Evolutionary conservation across 176 grass and related monocot species (phyloP), one percentile per base, ranked within the genome.

Genomic region (Luzula sylvatica): DNA sequence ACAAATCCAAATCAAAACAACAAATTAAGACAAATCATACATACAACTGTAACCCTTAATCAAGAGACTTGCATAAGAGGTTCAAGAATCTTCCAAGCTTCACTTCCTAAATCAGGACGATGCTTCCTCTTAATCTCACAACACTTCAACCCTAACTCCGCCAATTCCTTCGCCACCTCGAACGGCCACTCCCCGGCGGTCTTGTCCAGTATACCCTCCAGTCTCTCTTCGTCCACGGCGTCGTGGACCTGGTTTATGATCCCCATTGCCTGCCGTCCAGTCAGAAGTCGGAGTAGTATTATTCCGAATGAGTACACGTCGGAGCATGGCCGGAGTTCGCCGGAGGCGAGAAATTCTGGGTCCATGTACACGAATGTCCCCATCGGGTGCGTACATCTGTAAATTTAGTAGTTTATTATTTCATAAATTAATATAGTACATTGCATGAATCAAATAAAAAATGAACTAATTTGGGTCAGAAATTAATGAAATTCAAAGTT

Each of bases 61-160:
- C 15, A 46, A 17, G 43, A 56, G 17, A 15, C 15, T 15, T 30
- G 53, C 53, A 56, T 38, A 16, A 56, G 35, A 55, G 50, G 21
- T 23, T 56, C 65, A 24, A 68, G 14, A 44, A 68, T 55, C 29
- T 68, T 68, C 65, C 50, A 68, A 40, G 65, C 38, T 17, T 68
- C 38, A 16, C 12, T 48, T 7, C 8, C 41, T 17, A 65, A 44
- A 65, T 50, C 61, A 30, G 61, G 61, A 6, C 42, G 61, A 44
- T 28, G 49, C 61, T 65, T 65, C 29, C 61, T 51, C 18, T 51
- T 65, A 42, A 65, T 50, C 61, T 65, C 61, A 20, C 61, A 65
- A 23, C 61, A 65, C 11, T 65, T 65, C 61, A 65, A 16, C 23
- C 61, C 61, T 42, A 65, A 29, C 26, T 65, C 61, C 6, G 61